Conservation (phyloP, 2,329 filamentous ascomycete genomes). For the Mycocentrospora acerina region DNA sequence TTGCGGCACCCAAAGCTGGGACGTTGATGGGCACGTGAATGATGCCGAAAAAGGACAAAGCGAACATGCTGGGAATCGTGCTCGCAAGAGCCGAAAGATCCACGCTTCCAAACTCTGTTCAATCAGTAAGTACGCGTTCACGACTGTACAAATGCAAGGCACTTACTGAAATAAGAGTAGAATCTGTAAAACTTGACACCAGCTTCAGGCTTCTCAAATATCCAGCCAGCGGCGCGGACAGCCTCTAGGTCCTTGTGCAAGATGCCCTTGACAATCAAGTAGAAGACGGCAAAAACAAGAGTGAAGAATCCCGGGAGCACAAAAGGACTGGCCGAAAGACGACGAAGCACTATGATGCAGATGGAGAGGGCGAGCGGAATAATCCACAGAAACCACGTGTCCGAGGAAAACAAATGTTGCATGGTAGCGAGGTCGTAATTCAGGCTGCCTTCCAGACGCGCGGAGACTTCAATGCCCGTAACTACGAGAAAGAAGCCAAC, state of each 20-base stretch:
- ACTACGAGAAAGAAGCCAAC: slow-evolving; percentile 93
- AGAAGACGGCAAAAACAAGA: slow-evolving; percentile 73
- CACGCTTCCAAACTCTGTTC: slow-evolving; percentile 73
- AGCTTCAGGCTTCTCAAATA: slow-evolving; percentile 82
- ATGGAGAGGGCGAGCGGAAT: slow-evolving; percentile 77
- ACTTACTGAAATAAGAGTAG: slow-evolving; percentile 88
- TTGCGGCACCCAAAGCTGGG: slow-evolving; percentile 84
- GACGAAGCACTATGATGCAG: slow-evolving; percentile 73
- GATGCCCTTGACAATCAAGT: slow-evolving; percentile 71
- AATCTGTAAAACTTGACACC: slow-evolving; percentile 97
- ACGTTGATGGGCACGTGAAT: slow-evolving; percentile 98
- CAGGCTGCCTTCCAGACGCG: slow-evolving; percentile 80
- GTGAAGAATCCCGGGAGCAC: slow-evolving; percentile 87
- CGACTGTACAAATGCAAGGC: background rate
- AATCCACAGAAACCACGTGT: slow-evolving; percentile 80
- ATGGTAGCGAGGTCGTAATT: slow-evolving; percentile 78
- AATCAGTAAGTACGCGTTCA: slow-evolving; percentile 4
- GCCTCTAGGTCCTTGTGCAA: slow-evolving; percentile 66
- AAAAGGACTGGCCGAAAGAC: slow-evolving; percentile 76
- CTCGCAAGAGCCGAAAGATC: slow-evolving; percentile 81
- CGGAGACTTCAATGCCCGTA: slow-evolving; percentile 92
- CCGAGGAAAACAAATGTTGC: slow-evolving; percentile 68
- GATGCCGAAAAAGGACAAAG: slow-evolving; percentile 94
- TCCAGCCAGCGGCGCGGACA: slow-evolving; percentile 78
- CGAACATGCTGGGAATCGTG: slow-evolving; percentile 91